Evolutionary conservation across 2,329 filamentous ascomycete species (phyloP), one percentile per base, ranked within the genome.

Genomic region (Penicillium rolfsii): DNA sequence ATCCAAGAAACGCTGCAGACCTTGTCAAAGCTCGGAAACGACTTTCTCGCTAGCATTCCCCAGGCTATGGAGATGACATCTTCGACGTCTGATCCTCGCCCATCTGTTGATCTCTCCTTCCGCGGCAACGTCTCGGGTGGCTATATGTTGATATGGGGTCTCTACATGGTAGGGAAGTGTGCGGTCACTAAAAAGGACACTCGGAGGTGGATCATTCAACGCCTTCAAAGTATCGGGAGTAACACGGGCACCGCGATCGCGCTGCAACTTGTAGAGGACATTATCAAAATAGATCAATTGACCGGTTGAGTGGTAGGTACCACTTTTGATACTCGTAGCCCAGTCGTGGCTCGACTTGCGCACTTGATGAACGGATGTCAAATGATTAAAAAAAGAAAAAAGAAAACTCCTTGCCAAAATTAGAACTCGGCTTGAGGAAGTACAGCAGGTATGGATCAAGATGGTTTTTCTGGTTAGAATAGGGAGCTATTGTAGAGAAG

Each of bases 1-100:
- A 58, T 67, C 2, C 60, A 63, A 12, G 36, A 64, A 2, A 54
- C 62, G 3, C n/a, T 63, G 4, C 38, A 65, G 5, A 59, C 56
- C 12, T 50, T 66, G 48, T 60, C 58, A 8, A 57, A 24, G 6
- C 49, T 61, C 1, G 62, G 60, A 24, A 53, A 65, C 1, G 69
- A 71, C 38, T 64, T 70, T 4, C 40, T 71, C 14, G 64, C 64
- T 2, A 70, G 59, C 7, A 59, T 69, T 3, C 68, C 69, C 19
- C 69, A 70, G 49, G 66, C 49, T 14, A 26, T 69, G 12, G 68
- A 55, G 3, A 48, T 57, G n/a, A n/a, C 67, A 14, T 58, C 58
- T 9, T 55, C 52, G 11, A n/a, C 22, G 9, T 57, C 60, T 58
- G 50, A 49, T 12, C 19, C 16, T 7, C n/a, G 7, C 12, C 26